Evolutionary conservation across 306 rosid genomes (phyloP).

Genomic region (Quercus dentata): DNA sequence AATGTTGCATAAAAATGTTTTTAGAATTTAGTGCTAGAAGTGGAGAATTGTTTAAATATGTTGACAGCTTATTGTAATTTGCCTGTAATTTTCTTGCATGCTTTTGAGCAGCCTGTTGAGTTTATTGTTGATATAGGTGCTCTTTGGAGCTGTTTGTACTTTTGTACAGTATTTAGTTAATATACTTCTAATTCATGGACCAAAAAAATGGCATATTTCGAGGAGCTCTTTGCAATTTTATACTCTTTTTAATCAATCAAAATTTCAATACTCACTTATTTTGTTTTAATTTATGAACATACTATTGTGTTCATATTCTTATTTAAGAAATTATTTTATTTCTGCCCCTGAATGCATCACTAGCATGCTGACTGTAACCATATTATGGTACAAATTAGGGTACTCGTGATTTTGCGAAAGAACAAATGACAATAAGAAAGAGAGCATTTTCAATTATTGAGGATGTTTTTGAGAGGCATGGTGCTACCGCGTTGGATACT

Average conservation of each 20-base stretch:
- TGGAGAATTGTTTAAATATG: not conserved
- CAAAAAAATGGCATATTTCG: not conserved
- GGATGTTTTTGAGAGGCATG: conserved; percentile 91
- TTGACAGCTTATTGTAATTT: not conserved
- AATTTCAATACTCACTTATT: not conserved
- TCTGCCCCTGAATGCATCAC: conserved; percentile 4
- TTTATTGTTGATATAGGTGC: not conserved
- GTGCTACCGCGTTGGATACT: conserved; percentile 93
- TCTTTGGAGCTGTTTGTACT: not conserved
- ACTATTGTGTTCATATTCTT: not conserved
- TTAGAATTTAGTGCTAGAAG: not conserved
- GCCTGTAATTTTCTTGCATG: not conserved
- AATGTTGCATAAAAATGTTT: too few species aligned
- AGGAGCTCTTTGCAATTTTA: not conserved
- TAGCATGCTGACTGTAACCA: conserved; percentile 33
- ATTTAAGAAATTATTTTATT: not conserved
- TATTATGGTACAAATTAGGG: conserved; percentile 52
- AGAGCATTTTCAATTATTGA: conserved; percentile 78
- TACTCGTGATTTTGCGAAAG: conserved; percentile 94
- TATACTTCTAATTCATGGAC: not conserved
- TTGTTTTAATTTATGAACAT: not conserved
- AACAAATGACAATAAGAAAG: conserved; percentile 92
- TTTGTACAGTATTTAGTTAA: not conserved
- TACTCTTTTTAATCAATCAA: not conserved
- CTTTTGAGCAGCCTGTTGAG: not conserved